Evolutionary conservation across 2,329 filamentous ascomycete genomes (phyloP), one percentile per base, ranked within the genome.

Genomic region (Helminthosporium solani): DNA sequence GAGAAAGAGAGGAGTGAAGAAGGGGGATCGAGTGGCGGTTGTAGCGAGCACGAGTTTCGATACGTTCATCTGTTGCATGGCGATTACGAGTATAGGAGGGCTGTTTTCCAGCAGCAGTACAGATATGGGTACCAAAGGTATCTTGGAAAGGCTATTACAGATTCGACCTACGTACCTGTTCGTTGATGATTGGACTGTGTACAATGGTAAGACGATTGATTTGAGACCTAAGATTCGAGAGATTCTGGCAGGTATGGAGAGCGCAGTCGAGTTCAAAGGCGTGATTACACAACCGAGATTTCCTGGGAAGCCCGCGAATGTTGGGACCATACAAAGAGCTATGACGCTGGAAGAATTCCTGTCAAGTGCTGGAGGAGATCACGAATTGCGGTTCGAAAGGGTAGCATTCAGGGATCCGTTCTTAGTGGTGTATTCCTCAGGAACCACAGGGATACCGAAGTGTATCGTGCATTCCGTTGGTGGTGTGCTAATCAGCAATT

Each of bases 401-500:
- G 72, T 88, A 5, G 77, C 70, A 0, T 94, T 91, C 64, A 76
- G 84, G 21, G 87, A 92, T 52, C 88, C 90, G 0, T 86, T 88
- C 68, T 71, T 92, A 27, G 79, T 95, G 28, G 87, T 86, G 47
- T 95, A 90, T 61, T 81, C 86, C 0, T 88, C 84, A 1, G 89
- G 89, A 2, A 95, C 89, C 0, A 95, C 90, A 0, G 89, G 90
- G 3, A 82, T 81, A 16, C 90, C 90, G 11, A 95, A 95, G 63
- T 90, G 88, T 48, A 94, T 95, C 52, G 87, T 92, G 2, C 90
- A 95, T 66, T 85, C 83, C 1, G 79, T 82, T 1, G 87, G 87
- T 3, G 84, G 85, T 0, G 71, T 81, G 1, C 67, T 88, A 23
- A 52, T 89, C 52, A 87, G 70, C 39, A 62, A 65, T 2, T 68